Percentiles rank a stretch among this genome's conserved stretches.
phyloP scores from a whole-genome alignment of 1,284 basidiomycete genomes.

The Pterulicium gracile region DNA sequence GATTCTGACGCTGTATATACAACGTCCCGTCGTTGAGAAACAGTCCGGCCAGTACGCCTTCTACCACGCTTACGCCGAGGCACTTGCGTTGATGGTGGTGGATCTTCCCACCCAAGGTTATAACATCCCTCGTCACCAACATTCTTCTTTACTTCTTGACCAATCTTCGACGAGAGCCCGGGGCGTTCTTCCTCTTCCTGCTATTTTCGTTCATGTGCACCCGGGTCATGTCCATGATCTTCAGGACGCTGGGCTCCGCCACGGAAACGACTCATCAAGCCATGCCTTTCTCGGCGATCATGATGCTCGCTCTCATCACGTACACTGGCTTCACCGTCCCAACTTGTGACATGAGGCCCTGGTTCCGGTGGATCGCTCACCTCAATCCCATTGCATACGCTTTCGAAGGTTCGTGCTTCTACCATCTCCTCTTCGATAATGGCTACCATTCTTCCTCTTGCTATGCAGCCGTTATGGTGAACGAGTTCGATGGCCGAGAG shows the following conservation, averaged over 20 bases:
- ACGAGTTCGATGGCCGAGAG: slow-evolving; percentile 29
- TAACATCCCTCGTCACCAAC: neutral
- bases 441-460: neutral
- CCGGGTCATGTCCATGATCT: slow-evolving; percentile 52
- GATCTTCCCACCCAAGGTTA: slow-evolving; percentile 1
- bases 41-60: neutral
- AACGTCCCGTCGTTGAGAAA: slow-evolving; percentile 3
- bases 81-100: neutral
- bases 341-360: slow-evolving; percentile 9
- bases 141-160: slow-evolving; percentile 1
- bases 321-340: slow-evolving; percentile 13
- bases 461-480: slow-evolving; percentile 25
- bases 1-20: slow-evolving; percentile 8
- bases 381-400: slow-evolving; percentile 28
- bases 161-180: slow-evolving; percentile 6
- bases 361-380: slow-evolving; percentile 31
- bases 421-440: neutral
- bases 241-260: slow-evolving; percentile 45
- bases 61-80: slow-evolving; percentile 11
- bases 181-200: slow-evolving; percentile 26
- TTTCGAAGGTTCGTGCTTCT: slow-evolving; percentile 18
- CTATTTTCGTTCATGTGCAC: slow-evolving; percentile 39
- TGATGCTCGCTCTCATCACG: slow-evolving; percentile 1
- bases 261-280: neutral
- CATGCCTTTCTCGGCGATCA: neutral